Evolutionary conservation across 352 stramenopile species (phyloP).

Genomic region (Pythium aristosporum): DNA sequence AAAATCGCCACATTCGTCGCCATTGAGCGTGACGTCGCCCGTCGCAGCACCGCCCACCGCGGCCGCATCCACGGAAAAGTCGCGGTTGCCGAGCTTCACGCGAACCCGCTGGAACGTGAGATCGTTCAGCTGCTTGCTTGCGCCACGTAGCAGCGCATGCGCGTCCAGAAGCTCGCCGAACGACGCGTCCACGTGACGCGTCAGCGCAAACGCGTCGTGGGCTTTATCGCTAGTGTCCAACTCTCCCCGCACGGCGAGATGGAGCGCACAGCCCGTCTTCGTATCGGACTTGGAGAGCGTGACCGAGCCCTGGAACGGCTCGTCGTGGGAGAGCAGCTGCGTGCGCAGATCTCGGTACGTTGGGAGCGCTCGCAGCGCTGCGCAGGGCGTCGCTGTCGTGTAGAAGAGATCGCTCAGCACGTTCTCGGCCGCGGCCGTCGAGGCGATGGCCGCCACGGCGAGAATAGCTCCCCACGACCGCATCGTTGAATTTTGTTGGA

Average conservation of each 20-base stretch:
- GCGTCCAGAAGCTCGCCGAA: slow-evolving; percentile 16
- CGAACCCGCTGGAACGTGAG: slow-evolving; percentile 26
- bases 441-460: neutral
- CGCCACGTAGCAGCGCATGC: slow-evolving; percentile 12
- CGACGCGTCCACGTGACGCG: slow-evolving; percentile 16
- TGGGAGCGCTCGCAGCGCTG: slow-evolving; percentile 1
- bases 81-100: slow-evolving; percentile 26
- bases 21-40: slow-evolving; percentile 26
- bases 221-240: neutral
- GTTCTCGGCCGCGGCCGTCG: neutral
- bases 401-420: slow-evolving; percentile 31
- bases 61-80: slow-evolving; percentile 23
- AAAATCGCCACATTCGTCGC: slow-evolving; percentile 17
- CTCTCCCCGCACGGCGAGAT: slow-evolving; percentile 16
- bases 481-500: slow-evolving; percentile 10
- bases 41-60: neutral
- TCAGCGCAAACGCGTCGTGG: slow-evolving; percentile 21
- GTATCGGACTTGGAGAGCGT: slow-evolving; percentile 20
- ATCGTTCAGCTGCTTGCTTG: slow-evolving; percentile 9
- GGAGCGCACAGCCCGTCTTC: slow-evolving; percentile 21
- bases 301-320: slow-evolving; percentile 13
- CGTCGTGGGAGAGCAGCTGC: slow-evolving; percentile 21
- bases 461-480: neutral
- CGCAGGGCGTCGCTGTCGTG: slow-evolving; percentile 23
- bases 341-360: slow-evolving; percentile 9